Conservation (phyloP, 1,284 basidiomycete species). For the Puccinia polysora region DNA sequence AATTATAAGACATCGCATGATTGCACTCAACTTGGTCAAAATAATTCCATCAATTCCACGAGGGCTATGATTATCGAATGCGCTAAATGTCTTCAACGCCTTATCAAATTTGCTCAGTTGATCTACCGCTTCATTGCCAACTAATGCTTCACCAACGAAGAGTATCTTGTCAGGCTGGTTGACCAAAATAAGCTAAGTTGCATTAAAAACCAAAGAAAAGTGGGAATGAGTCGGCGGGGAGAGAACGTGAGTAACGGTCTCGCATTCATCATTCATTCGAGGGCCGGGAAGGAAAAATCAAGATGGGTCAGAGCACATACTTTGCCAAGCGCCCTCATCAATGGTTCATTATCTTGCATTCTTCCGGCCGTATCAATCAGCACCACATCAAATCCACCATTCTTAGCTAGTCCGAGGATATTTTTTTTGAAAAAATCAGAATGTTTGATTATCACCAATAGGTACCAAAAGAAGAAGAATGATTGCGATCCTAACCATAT, state of each 20-base stretch:
- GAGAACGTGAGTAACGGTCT: not conserved
- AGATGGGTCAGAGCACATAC: too few species aligned
- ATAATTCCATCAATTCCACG: conserved; percentile 94
- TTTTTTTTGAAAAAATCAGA: conserved; percentile 2
- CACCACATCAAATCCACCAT: conserved; percentile 86
- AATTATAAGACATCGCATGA: not conserved
- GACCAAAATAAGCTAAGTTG: conserved; percentile 70
- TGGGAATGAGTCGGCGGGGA: not conserved
- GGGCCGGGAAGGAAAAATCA: too few species aligned
- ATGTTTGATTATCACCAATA: not conserved
- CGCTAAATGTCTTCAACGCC: conserved; percentile 74
- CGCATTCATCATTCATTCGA: not conserved
- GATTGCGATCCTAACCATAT: conserved; percentile 77
- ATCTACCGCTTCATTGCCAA: conserved; percentile 94
- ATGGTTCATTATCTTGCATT: conserved; percentile 97
- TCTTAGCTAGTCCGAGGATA: conserved; percentile 58
- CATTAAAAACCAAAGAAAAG: not conserved
- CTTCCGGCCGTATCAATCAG: conserved; percentile 94
- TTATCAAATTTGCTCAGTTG: conserved; percentile 91
- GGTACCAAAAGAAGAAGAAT: too few species aligned
- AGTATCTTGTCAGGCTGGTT: conserved; percentile 93
- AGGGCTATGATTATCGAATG: conserved; percentile 60
- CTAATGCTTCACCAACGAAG: conserved; percentile 91
- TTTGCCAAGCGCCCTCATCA: conserved; percentile 97
- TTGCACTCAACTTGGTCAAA: conserved; percentile 65